Percentiles rank a stretch among this genome's conserved stretches.
These are phyloP conservation scores for Tetrapyrgos nigripes DNA, from an alignment of 1,284 basidiomycete genomes.

Conservation along the genomic window DNA sequence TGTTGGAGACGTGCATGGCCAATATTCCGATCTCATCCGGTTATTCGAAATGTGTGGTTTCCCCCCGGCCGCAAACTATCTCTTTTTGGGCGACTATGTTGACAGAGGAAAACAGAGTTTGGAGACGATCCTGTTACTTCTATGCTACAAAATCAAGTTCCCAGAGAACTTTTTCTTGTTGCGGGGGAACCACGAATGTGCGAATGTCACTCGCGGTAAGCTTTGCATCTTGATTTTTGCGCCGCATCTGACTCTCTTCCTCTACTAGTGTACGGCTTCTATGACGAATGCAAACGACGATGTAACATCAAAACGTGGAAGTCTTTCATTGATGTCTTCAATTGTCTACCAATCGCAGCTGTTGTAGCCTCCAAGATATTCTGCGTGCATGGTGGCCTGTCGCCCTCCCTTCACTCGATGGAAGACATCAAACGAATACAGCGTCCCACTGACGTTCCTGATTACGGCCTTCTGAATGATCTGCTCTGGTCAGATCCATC, in stretches of 20 bases:
- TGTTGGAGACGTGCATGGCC: constrained; percentile 98
- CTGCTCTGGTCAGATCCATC: constrained; percentile 98
- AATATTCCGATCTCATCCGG: constrained; percentile 98
- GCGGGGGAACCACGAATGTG: constrained; percentile 99
- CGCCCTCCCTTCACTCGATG: constrained; percentile 97
- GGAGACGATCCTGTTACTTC: constrained; percentile 94
- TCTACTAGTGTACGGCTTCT: constrained; percentile 93
- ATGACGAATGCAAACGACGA: constrained; percentile 99
- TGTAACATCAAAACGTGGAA: constrained; percentile 99
- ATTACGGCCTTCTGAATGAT: constrained; percentile 97
- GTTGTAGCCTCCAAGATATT: constrained; percentile 99
- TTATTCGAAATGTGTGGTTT: constrained; percentile 99
- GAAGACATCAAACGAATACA: constrained; percentile 99
- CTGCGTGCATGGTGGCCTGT: constrained; percentile 98
- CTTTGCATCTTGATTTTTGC: constrained; percentile 13
- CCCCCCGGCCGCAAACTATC: constrained; percentile 96
- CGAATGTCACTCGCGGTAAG: constrained; percentile 95
- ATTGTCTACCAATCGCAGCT: constrained; percentile 97
- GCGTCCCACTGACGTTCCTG: constrained; percentile 98
- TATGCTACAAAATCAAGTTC: constrained; percentile 99
- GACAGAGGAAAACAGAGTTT: constrained; percentile 98
- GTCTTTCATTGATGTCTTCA: constrained; percentile 99
- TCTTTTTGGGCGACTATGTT: constrained; percentile 99
- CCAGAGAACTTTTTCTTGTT: constrained; percentile 99
- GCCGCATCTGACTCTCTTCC: constrained; percentile 27